These are phyloP conservation scores for Corynespora cassiicola DNA, from an alignment of 2,329 filamentous ascomycete genomes.

Conservation along the genomic window DNA sequence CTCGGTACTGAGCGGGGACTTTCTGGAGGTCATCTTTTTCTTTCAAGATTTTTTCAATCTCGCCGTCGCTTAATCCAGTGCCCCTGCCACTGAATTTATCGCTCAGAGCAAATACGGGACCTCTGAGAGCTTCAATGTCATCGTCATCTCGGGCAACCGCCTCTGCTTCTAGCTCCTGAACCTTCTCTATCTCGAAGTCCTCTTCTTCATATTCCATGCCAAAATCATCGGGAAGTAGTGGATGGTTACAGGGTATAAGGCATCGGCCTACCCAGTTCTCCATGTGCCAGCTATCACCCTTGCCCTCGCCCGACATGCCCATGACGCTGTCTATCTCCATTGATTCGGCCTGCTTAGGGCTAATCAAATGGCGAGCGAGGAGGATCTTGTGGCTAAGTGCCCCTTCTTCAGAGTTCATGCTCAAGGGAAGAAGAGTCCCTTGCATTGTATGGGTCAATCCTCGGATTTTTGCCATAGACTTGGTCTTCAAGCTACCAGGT, in stretches of 20 bases:
- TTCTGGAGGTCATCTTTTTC: conserved; percentile 64
- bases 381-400: conserved; percentile 59
- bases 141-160: conserved; percentile 61
- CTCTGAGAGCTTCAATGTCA: conserved; percentile 48
- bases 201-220: conserved; percentile 65
- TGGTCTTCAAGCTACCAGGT: conserved; percentile 47
- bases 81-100: conserved; percentile 49
- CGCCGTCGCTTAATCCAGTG: conserved; percentile 24
- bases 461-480: conserved; percentile 51
- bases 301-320: too few relatives aligned
- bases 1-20: conserved; percentile 63
- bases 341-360: conserved; percentile 67
- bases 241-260: conserved; percentile 53
- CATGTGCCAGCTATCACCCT: too few relatives aligned
- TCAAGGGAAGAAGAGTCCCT: conserved; percentile 32
- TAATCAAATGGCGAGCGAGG: too few relatives aligned
- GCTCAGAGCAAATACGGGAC: conserved; percentile 35
- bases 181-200: conserved; percentile 66
- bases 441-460: conserved; percentile 30
- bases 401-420: too few relatives aligned
- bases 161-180: conserved; percentile 67
- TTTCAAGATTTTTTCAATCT: conserved; percentile 47
- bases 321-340: conserved; percentile 61
- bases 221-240: conserved; percentile 56
- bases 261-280: conserved; percentile 64